phyloP scores from a whole-genome alignment of 257 asterid species.

The Galeopsis tetrahit region DNA sequence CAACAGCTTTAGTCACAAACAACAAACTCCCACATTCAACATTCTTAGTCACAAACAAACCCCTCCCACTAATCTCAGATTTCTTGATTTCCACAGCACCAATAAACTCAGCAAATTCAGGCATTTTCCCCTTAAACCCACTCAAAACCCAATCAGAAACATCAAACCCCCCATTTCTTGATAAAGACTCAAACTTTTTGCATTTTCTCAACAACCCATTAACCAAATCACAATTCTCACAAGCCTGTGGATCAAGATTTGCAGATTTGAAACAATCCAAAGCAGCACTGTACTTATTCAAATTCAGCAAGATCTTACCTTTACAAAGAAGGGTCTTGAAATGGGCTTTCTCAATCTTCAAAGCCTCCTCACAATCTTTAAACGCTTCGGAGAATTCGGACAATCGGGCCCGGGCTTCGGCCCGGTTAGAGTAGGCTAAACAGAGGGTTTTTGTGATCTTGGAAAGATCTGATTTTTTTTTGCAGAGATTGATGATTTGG shows the following conservation, averaged over 20 bases:
- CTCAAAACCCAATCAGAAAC: constrained; percentile 75
- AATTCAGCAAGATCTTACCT: constrained; percentile 65
- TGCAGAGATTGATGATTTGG: constrained; percentile 58
- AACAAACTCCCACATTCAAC: constrained; percentile 61
- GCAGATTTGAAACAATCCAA: constrained; percentile 60
- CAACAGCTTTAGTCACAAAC: constrained; percentile 68
- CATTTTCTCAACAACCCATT: constrained; percentile 56
- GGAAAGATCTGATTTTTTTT: constrained; percentile 41
- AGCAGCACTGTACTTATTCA: constrained; percentile 56
- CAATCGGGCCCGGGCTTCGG: constrained; percentile 66
- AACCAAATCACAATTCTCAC: constrained; percentile 50
- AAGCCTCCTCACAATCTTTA: constrained; percentile 68
- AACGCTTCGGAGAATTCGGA: constrained; percentile 53
- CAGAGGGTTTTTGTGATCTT: constrained; percentile 63
- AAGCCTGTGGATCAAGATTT: constrained; percentile 52
- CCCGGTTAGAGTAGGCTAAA: constrained; percentile 69
- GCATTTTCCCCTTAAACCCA: constrained; percentile 58
- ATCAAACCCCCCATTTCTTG: constrained; percentile 72
- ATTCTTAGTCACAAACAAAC: constrained; percentile 66
- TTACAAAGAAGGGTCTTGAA: constrained; percentile 79
- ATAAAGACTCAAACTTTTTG: constrained; percentile 62
- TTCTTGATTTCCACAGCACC: constrained; percentile 72
- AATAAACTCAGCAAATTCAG: constrained; percentile 70
- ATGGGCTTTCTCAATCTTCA: constrained; percentile 63
- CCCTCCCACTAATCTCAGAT: constrained; percentile 79